Evolutionary conservation across 2,329 filamentous ascomycete species (phyloP), one percentile per base, ranked within the genome.

Genomic region (Penicillium sumatraense): DNA sequence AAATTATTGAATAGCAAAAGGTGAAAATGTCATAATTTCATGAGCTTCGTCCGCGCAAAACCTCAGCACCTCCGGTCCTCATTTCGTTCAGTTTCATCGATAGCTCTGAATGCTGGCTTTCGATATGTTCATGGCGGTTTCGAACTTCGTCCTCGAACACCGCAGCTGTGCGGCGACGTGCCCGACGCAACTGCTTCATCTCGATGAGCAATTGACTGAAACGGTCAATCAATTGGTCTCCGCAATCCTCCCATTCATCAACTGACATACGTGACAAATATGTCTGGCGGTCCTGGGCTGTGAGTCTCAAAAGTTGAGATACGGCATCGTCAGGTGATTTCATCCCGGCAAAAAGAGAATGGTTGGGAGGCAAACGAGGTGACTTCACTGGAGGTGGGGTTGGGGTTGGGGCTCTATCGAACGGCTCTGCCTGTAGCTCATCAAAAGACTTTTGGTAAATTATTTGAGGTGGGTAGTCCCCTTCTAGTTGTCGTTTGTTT

Each of bases 211-310:
- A 71, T 4, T 75, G 70, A 45, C 74, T 74, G 62, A 87, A 86
- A 47, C 78, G 76, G 1, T 81, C 79, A 1, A 87, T 75, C 42
- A 88, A 80, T 78, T 84, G 83, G 54, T 86, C 82, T 2, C 85
- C 85, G 20, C 83, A 82, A 42, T 85, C 79, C 69, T 87, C 85
- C 83, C 85, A 87, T 58, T 86, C 78, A 3, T 76, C 69, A 14
- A 86, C 77, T 1, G 74, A 71, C 36, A 87, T 73, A 9, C 76
- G 78, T 1, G 74, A 70, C 58, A 88, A 80, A 67, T 86, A 84
- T 0, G 70, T 61, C 3, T 68, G 67, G 56, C 84, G 81, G 3
- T 79, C 72, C 23, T 70, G 48, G 1, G 70, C 68, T 20, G 71
- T 65, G 13, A 76, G 67, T 4, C 59, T 66, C 24, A 77, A 62